Percentiles rank a stretch among this genome's conserved stretches.
These are phyloP conservation scores for Helminthosporium solani DNA, from an alignment of 2,329 filamentous ascomycete species.

Conservation along the genomic window DNA sequence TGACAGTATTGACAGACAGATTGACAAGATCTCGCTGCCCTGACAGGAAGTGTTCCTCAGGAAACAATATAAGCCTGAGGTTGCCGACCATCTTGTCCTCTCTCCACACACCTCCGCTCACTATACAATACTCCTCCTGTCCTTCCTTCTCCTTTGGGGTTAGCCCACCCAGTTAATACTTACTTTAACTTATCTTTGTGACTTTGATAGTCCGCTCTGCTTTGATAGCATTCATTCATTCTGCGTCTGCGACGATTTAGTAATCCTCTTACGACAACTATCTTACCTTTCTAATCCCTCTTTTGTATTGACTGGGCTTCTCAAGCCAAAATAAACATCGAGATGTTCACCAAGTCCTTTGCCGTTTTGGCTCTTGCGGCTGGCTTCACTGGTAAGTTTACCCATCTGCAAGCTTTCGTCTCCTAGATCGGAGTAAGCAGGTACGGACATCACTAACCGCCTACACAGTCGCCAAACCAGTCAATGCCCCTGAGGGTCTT, in stretches of 20 bases:
- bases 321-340: constrained; percentile 8
- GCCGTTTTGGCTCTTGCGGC: constrained; percentile 33
- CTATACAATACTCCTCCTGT: constrained; percentile 13
- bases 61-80: constrained; percentile 30
- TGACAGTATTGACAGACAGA: not conserved
- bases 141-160: constrained; percentile 8
- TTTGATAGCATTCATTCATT: constrained; percentile 16
- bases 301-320: constrained; percentile 21
- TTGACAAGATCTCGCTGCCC: not conserved
- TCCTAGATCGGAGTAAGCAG: no score
- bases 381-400: constrained; percentile 33
- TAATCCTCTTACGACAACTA: constrained; percentile 10
- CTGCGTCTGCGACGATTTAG: constrained; percentile 37
- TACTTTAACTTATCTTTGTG: constrained; percentile 22
- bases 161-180: constrained; percentile 28
- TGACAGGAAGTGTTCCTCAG: not conserved
- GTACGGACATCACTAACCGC: constrained; percentile 12
- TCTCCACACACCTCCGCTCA: constrained; percentile 23
- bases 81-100: constrained; percentile 12
- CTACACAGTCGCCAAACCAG: constrained; percentile 28
- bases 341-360: constrained; percentile 33
- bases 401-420: no score
- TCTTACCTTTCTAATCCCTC: constrained; percentile 23
- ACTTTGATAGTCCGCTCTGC: constrained; percentile 40
- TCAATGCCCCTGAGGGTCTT: constrained; percentile 18